A percentile compares a stretch with the other conserved stretches of the same genome.
Conservation (phyloP, 306 rosid species). For the Vigna angularis region DNA sequence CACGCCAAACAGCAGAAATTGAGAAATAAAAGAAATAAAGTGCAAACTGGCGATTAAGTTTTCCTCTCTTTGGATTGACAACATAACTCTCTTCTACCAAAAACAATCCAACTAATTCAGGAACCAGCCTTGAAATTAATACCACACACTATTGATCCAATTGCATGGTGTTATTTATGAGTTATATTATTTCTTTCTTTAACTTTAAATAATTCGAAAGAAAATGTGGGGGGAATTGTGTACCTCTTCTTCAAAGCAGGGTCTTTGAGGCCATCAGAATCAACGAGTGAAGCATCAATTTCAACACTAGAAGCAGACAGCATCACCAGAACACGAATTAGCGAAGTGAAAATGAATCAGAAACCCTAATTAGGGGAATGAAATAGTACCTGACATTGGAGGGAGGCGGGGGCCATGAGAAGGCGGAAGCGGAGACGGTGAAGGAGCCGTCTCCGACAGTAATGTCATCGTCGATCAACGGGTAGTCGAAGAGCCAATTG, state of each 20-base stretch:
- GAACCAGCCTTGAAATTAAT: not conserved
- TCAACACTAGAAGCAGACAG: slow-evolving; percentile 60
- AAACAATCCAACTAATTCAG: not conserved
- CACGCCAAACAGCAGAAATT: slow-evolving; percentile 18
- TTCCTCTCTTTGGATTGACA: not conserved
- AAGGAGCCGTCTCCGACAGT: slow-evolving; percentile 70
- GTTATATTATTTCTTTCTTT: slow-evolving; percentile 3
- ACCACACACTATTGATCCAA: not conserved
- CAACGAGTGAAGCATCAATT: slow-evolving; percentile 76
- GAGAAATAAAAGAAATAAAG: not conserved
- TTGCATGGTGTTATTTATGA: not conserved
- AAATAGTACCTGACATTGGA: slow-evolving; percentile 59
- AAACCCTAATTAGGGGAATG: slow-evolving; percentile 44
- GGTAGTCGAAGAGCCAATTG: slow-evolving; percentile 88
- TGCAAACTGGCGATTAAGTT: not conserved
- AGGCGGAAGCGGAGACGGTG: slow-evolving; percentile 58
- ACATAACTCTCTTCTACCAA: not conserved
- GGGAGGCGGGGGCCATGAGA: slow-evolving; percentile 73
- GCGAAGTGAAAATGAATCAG: not conserved
- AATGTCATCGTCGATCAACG: slow-evolving; percentile 81
- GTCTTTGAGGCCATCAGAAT: slow-evolving; percentile 70
- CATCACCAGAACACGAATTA: not conserved
- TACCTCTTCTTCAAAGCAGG: slow-evolving; percentile 89
- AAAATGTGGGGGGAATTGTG: slow-evolving; percentile 4
- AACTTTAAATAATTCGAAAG: not conserved